Evolutionary conservation across 306 rosid species (phyloP), one percentile per base, ranked within the genome.

Genomic region (Ormosia semicastrata): DNA sequence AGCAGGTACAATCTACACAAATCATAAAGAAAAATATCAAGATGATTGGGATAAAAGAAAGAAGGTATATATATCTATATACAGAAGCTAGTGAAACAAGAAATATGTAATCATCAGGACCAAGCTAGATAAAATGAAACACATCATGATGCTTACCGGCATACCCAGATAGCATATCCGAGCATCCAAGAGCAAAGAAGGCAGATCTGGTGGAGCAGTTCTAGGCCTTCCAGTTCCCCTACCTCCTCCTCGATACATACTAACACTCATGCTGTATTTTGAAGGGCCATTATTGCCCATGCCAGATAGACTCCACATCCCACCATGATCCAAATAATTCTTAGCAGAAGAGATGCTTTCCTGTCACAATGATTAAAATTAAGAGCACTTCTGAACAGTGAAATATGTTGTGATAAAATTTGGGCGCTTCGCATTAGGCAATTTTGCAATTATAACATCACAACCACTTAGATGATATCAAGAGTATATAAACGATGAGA

Each of bases 171-270:
- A 95, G 93, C 85, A 68, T 73, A 95, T 91, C 2, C 99, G 86
- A 85, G 97, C 92, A 90, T 93, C 98, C 66, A 95, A 83, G 34
- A 95, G 97, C 84, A 93, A 76, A 66, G 99, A 92, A 80, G 99
- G 99, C 79, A 95, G 83, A 91, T 95, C 99, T 5, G 99, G 99
- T 43, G 99, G 99, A 73, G 94, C 89, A 37, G 87, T 86, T 84
- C 89, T 85, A 34, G 96, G 93, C 85, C 99, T 89, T 75, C 96
- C 92, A 34, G 50, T 36, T 68, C 92, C 93, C 84, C 98, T 84
- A 54, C 89, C 92, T 66, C 97, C 96, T 82, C 98, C 98, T 65
- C 90, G 88, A 76, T 92, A 93, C 97, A 92, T 95, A 82, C 89
- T 91, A 63, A 78, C 92, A 68, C 99, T 90, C 98, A 93, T 93